Evolutionary conservation across 129 eudicot genomes (phyloP).

Genomic region (Centella asiatica): DNA sequence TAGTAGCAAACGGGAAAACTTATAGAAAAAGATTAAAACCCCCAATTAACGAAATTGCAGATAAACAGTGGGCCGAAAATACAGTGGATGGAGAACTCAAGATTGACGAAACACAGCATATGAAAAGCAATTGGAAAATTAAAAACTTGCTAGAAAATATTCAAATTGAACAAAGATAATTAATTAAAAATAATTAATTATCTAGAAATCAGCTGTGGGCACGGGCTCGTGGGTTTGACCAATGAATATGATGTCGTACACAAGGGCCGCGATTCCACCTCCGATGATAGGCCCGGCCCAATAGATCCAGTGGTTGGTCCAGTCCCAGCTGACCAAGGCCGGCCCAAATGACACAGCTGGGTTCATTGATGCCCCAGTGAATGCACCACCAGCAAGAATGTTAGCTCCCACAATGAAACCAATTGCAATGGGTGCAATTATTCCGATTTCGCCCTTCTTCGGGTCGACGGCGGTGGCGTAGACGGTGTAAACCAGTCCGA

Average conservation of each 20-base stretch:
- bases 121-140: not conserved
- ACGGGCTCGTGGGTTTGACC: conserved; percentile 41
- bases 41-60: not conserved
- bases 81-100: not conserved
- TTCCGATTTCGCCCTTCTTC: conserved; percentile 44
- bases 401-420: conserved; percentile 65
- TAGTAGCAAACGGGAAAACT: too few relatives aligned
- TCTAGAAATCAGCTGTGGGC: conserved; percentile 30
- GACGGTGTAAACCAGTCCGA: conserved; percentile 52
- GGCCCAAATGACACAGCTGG: conserved; percentile 54
- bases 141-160: not conserved
- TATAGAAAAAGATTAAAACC: too few relatives aligned
- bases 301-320: conserved; percentile 46
- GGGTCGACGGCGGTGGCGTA: conserved; percentile 60
- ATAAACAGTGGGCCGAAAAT: not conserved
- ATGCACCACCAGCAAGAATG: conserved; percentile 55
- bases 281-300: conserved; percentile 54
- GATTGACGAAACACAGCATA: not conserved
- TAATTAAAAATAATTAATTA: not conserved
- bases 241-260: conserved; percentile 42
- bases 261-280: conserved; percentile 36
- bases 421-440: conserved; percentile 49
- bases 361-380: conserved; percentile 63
- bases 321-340: conserved; percentile 41
- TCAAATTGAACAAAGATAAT: not conserved